These are phyloP conservation scores for Ziziphus jujuba DNA, from an alignment of 306 rosid species.

Conservation along the genomic window DNA sequence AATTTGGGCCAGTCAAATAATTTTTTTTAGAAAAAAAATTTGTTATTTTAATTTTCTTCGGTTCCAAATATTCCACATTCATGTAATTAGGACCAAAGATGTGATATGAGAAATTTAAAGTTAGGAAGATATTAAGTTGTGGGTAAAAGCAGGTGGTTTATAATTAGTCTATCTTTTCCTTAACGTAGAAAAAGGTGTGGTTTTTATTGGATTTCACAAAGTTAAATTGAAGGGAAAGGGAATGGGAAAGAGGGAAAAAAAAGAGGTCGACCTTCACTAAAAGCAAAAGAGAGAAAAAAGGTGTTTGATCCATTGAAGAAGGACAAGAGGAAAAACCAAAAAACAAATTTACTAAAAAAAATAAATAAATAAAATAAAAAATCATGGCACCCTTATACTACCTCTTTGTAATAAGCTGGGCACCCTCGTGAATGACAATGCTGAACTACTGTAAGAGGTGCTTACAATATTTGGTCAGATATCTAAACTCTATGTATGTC, in stretches of 20 bases:
- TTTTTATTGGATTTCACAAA: constrained; percentile 50
- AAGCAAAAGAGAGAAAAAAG: constrained; percentile 42
- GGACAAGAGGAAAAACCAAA: too few species aligned
- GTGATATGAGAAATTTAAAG: constrained; percentile 23
- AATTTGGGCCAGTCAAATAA: too few species aligned
- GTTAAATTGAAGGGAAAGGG: constrained; percentile 36
- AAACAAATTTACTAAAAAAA: neutral
- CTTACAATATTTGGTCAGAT: too few species aligned
- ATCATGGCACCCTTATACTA: constrained; percentile 3
- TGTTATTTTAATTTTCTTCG: neutral
- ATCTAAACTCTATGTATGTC: too few species aligned
- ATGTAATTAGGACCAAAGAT: constrained; percentile 19
- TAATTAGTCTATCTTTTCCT: constrained; percentile 22
- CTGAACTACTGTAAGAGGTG: too few species aligned
- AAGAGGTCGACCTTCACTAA: constrained; percentile 49
- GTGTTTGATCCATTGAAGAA: constrained; percentile 34
- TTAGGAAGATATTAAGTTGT: constrained; percentile 35
- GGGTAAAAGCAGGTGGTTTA: constrained; percentile 37
- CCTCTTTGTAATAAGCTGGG: neutral
- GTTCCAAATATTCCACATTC: constrained; percentile 31
- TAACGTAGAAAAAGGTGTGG: constrained; percentile 33
- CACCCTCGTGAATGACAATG: neutral
- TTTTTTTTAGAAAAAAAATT: too few species aligned
- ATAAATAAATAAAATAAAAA: neutral
- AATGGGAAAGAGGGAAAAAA: constrained; percentile 43